A percentile compares a stretch with the other conserved stretches of the same genome.
These are phyloP conservation scores for Daldinia decipiens DNA, from an alignment of 495 filamentous ascomycete genomes.

Conservation along the genomic window DNA sequence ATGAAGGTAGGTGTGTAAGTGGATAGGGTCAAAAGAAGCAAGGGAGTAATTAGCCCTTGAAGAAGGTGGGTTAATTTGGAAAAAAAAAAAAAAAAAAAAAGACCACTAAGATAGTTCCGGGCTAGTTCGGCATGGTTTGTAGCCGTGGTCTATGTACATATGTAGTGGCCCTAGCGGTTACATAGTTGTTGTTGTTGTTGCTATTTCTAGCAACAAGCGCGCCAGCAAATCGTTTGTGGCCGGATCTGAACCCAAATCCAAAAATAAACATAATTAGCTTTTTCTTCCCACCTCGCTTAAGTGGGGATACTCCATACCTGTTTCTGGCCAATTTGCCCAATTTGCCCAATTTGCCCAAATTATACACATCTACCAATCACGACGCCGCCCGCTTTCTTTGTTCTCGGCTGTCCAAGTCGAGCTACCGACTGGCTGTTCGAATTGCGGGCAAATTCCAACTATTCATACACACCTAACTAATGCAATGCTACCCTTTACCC, in stretches of 20 bases:
- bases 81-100: too few relatives aligned
- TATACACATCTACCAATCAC: conserved; percentile 26
- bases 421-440: conserved; percentile 12
- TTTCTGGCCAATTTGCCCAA: conserved; percentile 40
- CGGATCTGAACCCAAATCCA: background rate
- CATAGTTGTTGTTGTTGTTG: conserved; percentile 7
- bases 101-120: conserved; percentile 13
- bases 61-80: conserved; percentile 42
- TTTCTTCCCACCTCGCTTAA: conserved; percentile 15
- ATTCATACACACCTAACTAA: background rate
- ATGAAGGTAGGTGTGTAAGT: too few relatives aligned
- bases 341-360: conserved; percentile 41
- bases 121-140: conserved; percentile 14
- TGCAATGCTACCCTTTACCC: conserved; percentile 25
- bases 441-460: conserved; percentile 30
- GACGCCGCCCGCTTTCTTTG: conserved; percentile 5
- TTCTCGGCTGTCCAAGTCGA: conserved; percentile 8
- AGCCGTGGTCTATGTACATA: background rate
- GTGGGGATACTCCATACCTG: conserved; percentile 19
- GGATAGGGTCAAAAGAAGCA: conserved; percentile 5
- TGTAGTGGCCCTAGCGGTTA: conserved; percentile 28
- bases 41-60: conserved; percentile 27
- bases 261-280: conserved; percentile 34
- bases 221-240: conserved; percentile 2
- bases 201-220: conserved; percentile 43